These are phyloP conservation scores for Akanthomyces dipterigenus DNA, from an alignment of 2,329 filamentous ascomycete genomes.

Conservation along the genomic window DNA sequence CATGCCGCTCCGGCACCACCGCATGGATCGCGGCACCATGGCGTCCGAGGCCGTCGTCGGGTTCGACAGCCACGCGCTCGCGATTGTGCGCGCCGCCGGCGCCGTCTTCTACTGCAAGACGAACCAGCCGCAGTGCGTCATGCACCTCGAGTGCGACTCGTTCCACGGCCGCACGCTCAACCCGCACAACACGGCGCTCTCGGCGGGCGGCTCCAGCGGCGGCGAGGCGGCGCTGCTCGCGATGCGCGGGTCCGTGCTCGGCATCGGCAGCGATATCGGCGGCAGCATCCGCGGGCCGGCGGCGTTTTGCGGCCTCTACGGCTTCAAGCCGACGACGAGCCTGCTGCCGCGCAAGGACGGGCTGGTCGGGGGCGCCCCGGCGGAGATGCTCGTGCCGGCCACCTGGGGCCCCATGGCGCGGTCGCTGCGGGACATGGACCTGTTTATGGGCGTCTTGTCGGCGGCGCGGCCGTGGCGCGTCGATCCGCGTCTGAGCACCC, in stretches of 20 bases:
- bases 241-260: constrained; percentile 30
- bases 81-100: constrained; percentile 49
- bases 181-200: constrained; percentile 51
- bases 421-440: constrained; percentile 27
- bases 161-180: constrained; percentile 54
- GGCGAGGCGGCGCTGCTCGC: constrained; percentile 39
- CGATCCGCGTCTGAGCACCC: constrained; percentile 26
- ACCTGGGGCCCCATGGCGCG: constrained; percentile 28
- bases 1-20: constrained; percentile 46
- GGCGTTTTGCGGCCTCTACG: constrained; percentile 7
- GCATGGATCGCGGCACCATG: constrained; percentile 45
- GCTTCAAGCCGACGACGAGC: constrained; percentile 7
- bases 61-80: constrained; percentile 49
- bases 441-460: constrained; percentile 24
- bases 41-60: constrained; percentile 41
- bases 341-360: neutral
- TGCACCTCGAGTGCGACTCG: constrained; percentile 50
- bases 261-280: constrained; percentile 33
- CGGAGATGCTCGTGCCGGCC: constrained; percentile 28
- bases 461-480: constrained; percentile 21
- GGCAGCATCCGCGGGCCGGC: constrained; percentile 22
- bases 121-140: constrained; percentile 53
- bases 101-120: constrained; percentile 63
- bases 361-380: constrained; percentile 6
- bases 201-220: constrained; percentile 56